Conservation (phyloP, 352 stramenopile genomes). For the Phytophthora pinifolia region DNA sequence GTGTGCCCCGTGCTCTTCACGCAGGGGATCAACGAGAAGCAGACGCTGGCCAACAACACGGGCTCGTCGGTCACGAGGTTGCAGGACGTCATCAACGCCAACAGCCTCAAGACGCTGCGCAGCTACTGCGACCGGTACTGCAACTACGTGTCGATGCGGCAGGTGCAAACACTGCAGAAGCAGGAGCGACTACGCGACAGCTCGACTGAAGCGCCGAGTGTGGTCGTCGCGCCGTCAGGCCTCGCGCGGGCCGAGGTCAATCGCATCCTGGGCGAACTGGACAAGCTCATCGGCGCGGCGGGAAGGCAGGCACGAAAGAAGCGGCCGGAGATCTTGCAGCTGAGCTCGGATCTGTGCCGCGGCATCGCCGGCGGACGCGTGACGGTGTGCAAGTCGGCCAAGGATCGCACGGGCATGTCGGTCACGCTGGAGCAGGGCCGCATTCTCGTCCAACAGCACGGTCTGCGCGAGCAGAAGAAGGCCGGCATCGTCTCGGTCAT, state of each 20-base stretch:
- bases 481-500: conserved; percentile 79
- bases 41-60: conserved; percentile 91
- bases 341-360: conserved; percentile 81
- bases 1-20: conserved; percentile 81
- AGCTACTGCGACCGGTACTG: conserved; percentile 78
- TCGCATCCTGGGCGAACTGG: conserved; percentile 54
- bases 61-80: conserved; percentile 72
- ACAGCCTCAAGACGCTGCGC: conserved; percentile 64
- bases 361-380: conserved; percentile 87
- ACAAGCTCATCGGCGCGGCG: conserved; percentile 71
- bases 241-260: conserved; percentile 57
- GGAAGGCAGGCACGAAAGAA: conserved; percentile 76
- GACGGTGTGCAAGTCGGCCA: conserved; percentile 97
- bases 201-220: conserved; percentile 10
- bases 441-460: conserved; percentile 81
- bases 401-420: conserved; percentile 97
- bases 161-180: conserved; percentile 35
- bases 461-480: conserved; percentile 71
- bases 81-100: conserved; percentile 84
- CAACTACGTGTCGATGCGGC: conserved; percentile 59
- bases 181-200: conserved; percentile 18
- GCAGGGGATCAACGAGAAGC: conserved; percentile 93
- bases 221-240: conserved; percentile 8
- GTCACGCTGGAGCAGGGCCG: conserved; percentile 94
- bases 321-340: conserved; percentile 81